Evolutionary conservation across 2,329 filamentous ascomycete genomes (phyloP).

Genomic region (Xylariaceae sp.): DNA sequence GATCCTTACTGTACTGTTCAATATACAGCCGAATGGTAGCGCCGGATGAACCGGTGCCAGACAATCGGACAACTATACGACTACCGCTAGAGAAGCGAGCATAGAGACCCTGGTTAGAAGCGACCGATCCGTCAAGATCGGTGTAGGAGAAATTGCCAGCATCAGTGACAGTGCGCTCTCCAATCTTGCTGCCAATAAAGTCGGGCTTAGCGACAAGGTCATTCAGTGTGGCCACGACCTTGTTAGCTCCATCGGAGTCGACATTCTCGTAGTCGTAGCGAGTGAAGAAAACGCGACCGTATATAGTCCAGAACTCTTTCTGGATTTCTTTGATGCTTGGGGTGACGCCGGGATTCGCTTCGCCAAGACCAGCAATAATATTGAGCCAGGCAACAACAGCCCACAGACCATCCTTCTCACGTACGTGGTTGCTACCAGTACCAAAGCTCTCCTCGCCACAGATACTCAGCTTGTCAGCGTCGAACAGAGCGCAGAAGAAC

Average conservation of each 20-base stretch:
- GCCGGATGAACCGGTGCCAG: slow-evolving; percentile 92
- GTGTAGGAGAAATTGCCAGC: slow-evolving; percentile 98
- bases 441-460: slow-evolving; percentile 99
- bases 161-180: slow-evolving; percentile 80
- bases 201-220: slow-evolving; percentile 74
- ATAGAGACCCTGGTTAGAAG: slow-evolving; percentile 94
- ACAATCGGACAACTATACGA: slow-evolving; percentile 92
- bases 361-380: slow-evolving; percentile 93
- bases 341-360: slow-evolving; percentile 77
- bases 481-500: slow-evolving; percentile 97
- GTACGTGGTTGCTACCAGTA: slow-evolving; percentile 97
- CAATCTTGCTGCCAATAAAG: slow-evolving; percentile 84
- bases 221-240: slow-evolving; percentile 82
- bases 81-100: slow-evolving; percentile 94
- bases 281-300: slow-evolving; percentile 98
- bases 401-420: slow-evolving; percentile 99
- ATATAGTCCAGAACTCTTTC: slow-evolving; percentile 94
- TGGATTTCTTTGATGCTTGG: slow-evolving; percentile 97
- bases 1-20: slow-evolving; percentile 90
- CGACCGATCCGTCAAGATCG: slow-evolving; percentile 95
- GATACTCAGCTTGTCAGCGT: slow-evolving; percentile 94
- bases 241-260: slow-evolving; percentile 87
- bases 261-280: slow-evolving; percentile 98
- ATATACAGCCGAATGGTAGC: slow-evolving; percentile 97
- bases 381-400: slow-evolving; percentile 97